Base-by-base conservation (phyloP, 768 basidiomycete species). In the Leccinellum rugosiceps region DNA sequence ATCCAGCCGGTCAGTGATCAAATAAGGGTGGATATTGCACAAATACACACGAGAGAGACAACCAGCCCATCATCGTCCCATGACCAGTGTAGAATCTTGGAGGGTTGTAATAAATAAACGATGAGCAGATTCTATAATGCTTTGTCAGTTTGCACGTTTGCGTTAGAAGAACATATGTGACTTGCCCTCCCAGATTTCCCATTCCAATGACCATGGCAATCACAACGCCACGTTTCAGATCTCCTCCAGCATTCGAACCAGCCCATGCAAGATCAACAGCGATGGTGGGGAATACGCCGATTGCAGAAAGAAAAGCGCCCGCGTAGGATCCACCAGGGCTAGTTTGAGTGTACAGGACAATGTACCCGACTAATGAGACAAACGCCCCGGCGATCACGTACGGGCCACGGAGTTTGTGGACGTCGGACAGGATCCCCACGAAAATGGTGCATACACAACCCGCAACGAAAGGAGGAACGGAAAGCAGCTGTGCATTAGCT, bases 161-260 rank as follows among this genome's bases (percentile, higher is more conserved):
- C 4, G 46, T 6, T 30, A 21, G 30, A 51, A 21, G 5, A 11
- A 31, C 73, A 70, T 21, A 70, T 21, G n/a, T 28, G 2, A 47
- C 70, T 56, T 52, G 78, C 63, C 82, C 83, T 58, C 83, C 83
- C 10, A 85, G 68, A 57, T 85, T 86, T 21, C 80, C 83, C 10
- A 80, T 38, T 26, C 81, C 81, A 52, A 81, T 78, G 17, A 84
- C 77, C 73, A 82, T 76, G 5, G 80, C 85, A 34, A 84, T 58
- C 13, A 76, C 75, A 13, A 84, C 75, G 23, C 76, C 84, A 55
- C 77, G 75, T 62, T 81, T 80, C 50, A 80, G 58, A 62, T 83
- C 82, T 23, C 84, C 82, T 23, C 84, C 84, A 0, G 80, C 77
- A 53, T 83, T 82, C 8, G 79, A 79, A 2, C 78, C 75, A 2